A percentile compares a stretch with the other conserved stretches of the same genome.
These are phyloP conservation scores for Fusarium duplospermum DNA, from an alignment of 2,329 filamentous ascomycete genomes.

Conservation along the genomic window DNA sequence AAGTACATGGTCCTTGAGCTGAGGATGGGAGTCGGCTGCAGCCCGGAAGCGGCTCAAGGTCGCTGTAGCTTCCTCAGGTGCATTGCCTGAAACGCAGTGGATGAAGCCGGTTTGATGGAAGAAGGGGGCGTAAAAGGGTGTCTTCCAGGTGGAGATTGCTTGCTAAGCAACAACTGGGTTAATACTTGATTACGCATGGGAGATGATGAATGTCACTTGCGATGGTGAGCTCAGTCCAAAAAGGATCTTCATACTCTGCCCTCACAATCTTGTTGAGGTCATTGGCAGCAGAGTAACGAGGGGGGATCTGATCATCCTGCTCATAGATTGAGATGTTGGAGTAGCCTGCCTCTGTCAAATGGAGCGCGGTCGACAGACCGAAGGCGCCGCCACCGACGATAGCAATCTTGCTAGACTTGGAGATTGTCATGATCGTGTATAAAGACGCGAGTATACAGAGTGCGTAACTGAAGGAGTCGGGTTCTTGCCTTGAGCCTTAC, in stretches of 20 bases:
- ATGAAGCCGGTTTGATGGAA: slow-evolving; percentile 58
- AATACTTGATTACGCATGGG: neutral
- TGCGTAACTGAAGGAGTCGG: neutral
- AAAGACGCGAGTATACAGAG: no score
- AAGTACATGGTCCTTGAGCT: slow-evolving; percentile 52
- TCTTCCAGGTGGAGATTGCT: slow-evolving; percentile 65
- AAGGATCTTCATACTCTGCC: slow-evolving; percentile 68
- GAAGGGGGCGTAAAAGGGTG: slow-evolving; percentile 63
- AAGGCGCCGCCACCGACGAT: slow-evolving; percentile 62
- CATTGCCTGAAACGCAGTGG: slow-evolving; percentile 60
- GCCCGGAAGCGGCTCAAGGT: slow-evolving; percentile 57
- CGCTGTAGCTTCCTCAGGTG: slow-evolving; percentile 59
- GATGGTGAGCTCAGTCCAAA: slow-evolving; percentile 66
- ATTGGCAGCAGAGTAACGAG: slow-evolving; percentile 64
- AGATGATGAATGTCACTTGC: slow-evolving; percentile 45
- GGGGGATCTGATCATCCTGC: slow-evolving; percentile 54
- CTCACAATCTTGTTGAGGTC: slow-evolving; percentile 72
- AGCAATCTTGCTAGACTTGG: slow-evolving; percentile 43
- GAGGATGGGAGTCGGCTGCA: slow-evolving; percentile 52
- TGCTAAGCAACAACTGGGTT: slow-evolving; percentile 34
- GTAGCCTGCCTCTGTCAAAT: slow-evolving; percentile 57
- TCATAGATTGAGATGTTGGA: slow-evolving; percentile 61
- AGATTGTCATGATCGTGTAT: slow-evolving; percentile 25
- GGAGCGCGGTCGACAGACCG: slow-evolving; percentile 61
- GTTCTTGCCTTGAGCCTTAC: neutral